Base-by-base conservation (phyloP, 805 yeast genomes). In the Saturnispora halmiae region DNA sequence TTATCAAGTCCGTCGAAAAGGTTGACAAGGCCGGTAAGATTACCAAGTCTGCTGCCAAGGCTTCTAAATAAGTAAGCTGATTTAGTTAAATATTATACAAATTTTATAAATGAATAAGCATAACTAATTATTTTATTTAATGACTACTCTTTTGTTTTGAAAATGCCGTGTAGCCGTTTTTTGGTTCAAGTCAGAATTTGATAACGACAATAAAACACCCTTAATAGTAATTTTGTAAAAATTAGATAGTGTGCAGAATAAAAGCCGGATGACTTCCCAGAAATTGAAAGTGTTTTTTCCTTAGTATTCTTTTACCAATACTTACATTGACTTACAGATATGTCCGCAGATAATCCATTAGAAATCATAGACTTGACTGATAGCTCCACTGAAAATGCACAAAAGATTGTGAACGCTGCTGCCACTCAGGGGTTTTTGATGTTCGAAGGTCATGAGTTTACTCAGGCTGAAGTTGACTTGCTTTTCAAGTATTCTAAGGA, bases 1-100 rank as follows among this genome's bases (percentile, higher is more conserved):
- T 88, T 66, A 83, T 90, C 83, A 90, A 90, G 81, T 70, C 86
- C 53, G 95, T 86, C 60, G 94, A 75, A 64, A 86, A 86, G 82
- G 60, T 83, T 56, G 64, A 77, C 72, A 73, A 71, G 70, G 84
- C 86, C 63, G 88, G 86, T 73, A 84, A 85, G 87, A 92, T 84
- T 62, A 84, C 95, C 87, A 85, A 85, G 86, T 85, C 95, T 69
- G 95, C 95, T 69, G 70, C 69, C 56, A 79, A 79, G 79, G 85
- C 85, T 65, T 73, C 72, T 59, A 77, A 77, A 72, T 77, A 77
- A 73, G 61, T 34, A 24, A 32, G 7, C 33, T 39, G 18, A 25
- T 7, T 34, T 27, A 22, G 10, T 22, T 22, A 10, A 9, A 24
- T 24, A 20, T 34, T 15, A 34, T 20, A 24, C 22, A 34, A 15